phyloP scores from a whole-genome alignment of 1,284 basidiomycete species.

The Golubevia sp. region DNA sequence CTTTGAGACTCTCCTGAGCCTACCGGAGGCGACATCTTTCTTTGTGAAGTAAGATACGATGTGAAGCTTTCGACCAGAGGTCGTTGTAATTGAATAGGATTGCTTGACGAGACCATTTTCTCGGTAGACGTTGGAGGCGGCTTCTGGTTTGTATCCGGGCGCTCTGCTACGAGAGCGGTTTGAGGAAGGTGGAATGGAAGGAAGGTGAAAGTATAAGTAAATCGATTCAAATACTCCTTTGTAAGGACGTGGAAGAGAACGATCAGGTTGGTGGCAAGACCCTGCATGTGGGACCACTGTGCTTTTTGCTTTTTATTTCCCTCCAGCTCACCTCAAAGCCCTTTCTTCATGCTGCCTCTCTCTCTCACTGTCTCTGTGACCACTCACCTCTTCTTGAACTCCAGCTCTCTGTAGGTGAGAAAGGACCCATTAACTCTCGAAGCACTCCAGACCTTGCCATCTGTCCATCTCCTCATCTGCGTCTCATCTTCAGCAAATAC shows the following conservation, averaged over 20 bases:
- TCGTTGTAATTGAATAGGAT: slow-evolving; percentile 58
- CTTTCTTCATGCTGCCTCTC: no score
- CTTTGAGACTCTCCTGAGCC: slow-evolving; percentile 48
- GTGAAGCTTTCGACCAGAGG: slow-evolving; percentile 55
- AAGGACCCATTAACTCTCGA: slow-evolving; percentile 58
- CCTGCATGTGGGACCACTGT: no score
- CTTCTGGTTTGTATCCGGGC: background rate
- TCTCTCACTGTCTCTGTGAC: no score
- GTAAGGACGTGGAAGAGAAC: no score
- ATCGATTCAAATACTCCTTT: no score
- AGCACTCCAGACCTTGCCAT: slow-evolving; percentile 57
- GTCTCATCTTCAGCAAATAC: slow-evolving; percentile 60
- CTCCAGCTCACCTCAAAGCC: no score
- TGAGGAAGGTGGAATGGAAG: background rate
- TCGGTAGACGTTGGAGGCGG: slow-evolving; percentile 48
- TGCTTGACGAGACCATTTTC: slow-evolving; percentile 60
- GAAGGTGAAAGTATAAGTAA: background rate
- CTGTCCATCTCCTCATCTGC: slow-evolving; percentile 59
- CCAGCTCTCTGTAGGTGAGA: slow-evolving; percentile 56
- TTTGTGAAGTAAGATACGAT: slow-evolving; percentile 59
- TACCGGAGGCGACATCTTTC: slow-evolving; percentile 42
- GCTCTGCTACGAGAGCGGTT: background rate
- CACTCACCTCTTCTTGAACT: slow-evolving; percentile 44
- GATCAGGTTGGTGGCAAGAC: no score
- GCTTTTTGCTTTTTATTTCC: no score